Percentiles rank a stretch among this genome's conserved stretches.
Evolutionary conservation across 2,329 filamentous ascomycete species (phyloP).

Genomic region (Ophiosphaerella korrae): DNA sequence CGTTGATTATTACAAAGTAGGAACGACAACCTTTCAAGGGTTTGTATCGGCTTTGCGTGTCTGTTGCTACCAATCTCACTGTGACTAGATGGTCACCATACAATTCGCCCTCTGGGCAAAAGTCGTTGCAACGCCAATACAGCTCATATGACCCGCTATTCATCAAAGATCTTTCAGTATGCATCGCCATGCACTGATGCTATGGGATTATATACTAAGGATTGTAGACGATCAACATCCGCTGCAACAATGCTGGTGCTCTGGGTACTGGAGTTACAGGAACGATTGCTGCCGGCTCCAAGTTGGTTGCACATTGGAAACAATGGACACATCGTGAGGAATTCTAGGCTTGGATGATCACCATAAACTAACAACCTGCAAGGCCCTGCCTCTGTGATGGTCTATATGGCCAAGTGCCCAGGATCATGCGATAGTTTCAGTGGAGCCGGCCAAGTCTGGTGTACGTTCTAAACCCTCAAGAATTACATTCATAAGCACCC

Average conservation of each 20-base stretch:
- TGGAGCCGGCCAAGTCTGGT: conserved; percentile 58
- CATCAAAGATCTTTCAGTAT: conserved; percentile 32
- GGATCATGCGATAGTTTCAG: conserved; percentile 55
- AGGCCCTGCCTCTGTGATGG: conserved; percentile 60
- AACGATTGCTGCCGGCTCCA: conserved; percentile 54
- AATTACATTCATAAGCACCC: not conserved
- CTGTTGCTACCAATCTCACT: not conserved
- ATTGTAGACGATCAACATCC: conserved; percentile 31
- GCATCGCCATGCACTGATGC: not conserved
- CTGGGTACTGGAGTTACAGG: conserved; percentile 48
- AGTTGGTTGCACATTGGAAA: conserved; percentile 57
- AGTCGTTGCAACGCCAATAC: conserved; percentile 37
- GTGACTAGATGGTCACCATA: conserved; percentile 34
- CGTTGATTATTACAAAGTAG: conserved; percentile 33
- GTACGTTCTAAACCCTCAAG: conserved; percentile 5
- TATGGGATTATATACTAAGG: not conserved
- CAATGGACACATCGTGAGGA: conserved; percentile 45
- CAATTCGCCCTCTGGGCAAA: conserved; percentile 32
- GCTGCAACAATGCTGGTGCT: conserved; percentile 39
- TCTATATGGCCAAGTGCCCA: conserved; percentile 59
- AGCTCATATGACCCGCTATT: conserved; percentile 31
- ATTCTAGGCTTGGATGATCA: too few relatives aligned
- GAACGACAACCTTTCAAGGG: conserved; percentile 30
- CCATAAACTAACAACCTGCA: conserved; percentile 51
- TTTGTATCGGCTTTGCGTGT: conserved; percentile 3